These are phyloP conservation scores for Aspergillus oerlinghausenensis DNA, from an alignment of 2,329 filamentous ascomycete species.

Conservation along the genomic window DNA sequence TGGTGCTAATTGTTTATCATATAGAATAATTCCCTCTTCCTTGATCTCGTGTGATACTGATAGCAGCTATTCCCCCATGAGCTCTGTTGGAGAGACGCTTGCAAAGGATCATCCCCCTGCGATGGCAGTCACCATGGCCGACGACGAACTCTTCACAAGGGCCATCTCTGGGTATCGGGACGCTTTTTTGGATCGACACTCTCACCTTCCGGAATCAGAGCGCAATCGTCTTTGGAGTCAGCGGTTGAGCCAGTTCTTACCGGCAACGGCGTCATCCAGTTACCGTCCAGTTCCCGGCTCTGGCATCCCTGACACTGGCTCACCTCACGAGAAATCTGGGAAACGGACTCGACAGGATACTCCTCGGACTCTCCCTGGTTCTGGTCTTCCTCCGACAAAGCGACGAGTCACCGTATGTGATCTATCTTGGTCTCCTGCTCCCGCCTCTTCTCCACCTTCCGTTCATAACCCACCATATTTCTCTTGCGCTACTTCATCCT, in stretches of 20 bases:
- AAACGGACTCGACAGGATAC: slow-evolving; percentile 41
- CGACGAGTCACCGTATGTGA: slow-evolving; percentile 45
- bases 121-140: slow-evolving; percentile 33
- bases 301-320: slow-evolving; percentile 16
- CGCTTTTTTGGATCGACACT: slow-evolving; percentile 38
- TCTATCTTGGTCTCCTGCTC: slow-evolving; percentile 38
- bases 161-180: slow-evolving; percentile 40
- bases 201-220: slow-evolving; percentile 39
- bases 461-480: slow-evolving; percentile 20
- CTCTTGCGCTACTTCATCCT: slow-evolving; percentile 17
- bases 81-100: slow-evolving; percentile 7
- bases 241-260: slow-evolving; percentile 37
- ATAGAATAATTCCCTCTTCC: slow-evolving; percentile 5
- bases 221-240: slow-evolving; percentile 39
- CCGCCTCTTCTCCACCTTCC: slow-evolving; percentile 22
- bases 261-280: slow-evolving; percentile 17
- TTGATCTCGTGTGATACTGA: slow-evolving; percentile 24
- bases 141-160: slow-evolving; percentile 38
- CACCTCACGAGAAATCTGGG: slow-evolving; percentile 31
- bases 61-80: slow-evolving; percentile 20
- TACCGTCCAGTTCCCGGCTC: slow-evolving; percentile 18
- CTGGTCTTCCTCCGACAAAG: slow-evolving; percentile 37
- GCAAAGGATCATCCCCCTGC: slow-evolving; percentile 17
- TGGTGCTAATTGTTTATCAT: slow-evolving; percentile 5
- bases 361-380: slow-evolving; percentile 36